Conservation (phyloP, 306 rosid species). For the Lathyrus aphaca region DNA sequence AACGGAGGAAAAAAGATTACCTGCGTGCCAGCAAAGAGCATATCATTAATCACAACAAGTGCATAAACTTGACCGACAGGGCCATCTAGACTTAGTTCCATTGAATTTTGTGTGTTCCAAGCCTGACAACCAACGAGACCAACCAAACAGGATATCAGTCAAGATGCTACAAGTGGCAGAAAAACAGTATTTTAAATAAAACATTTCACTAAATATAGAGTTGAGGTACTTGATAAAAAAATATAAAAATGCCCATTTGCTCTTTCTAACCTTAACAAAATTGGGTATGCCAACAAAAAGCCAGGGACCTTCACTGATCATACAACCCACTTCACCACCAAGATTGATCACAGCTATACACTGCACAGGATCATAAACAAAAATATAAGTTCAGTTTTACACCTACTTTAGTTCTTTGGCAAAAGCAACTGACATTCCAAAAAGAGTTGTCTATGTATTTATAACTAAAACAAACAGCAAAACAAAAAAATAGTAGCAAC, state of each 20-base stretch:
- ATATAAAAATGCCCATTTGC: neutral
- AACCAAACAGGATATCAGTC: slow-evolving; percentile 33
- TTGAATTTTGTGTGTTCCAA: slow-evolving; percentile 79
- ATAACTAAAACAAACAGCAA: slow-evolving; percentile 6
- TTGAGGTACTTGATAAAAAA: slow-evolving; percentile 14
- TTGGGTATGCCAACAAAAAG: slow-evolving; percentile 87
- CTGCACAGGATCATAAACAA: slow-evolving; percentile 52
- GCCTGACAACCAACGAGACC: slow-evolving; percentile 62
- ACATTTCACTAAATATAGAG: slow-evolving; percentile 19
- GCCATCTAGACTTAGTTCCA: slow-evolving; percentile 76
- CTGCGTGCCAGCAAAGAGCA: slow-evolving; percentile 98
- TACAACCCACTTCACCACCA: slow-evolving; percentile 93
- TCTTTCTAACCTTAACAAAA: slow-evolving; percentile 71
- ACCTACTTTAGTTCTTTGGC: neutral
- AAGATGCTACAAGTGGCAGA: neutral
- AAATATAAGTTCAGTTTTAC: slow-evolving; percentile 19
- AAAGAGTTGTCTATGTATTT: neutral
- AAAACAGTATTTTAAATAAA: neutral
- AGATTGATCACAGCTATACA: slow-evolving; percentile 64
- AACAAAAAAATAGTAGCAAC: slow-evolving; percentile 47
- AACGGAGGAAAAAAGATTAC: slow-evolving; percentile 47
- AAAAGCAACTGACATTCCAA: slow-evolving; percentile 8
- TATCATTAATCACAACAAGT: slow-evolving; percentile 74
- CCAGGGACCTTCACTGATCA: slow-evolving; percentile 97
- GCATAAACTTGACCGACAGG: slow-evolving; percentile 98